These are phyloP conservation scores for California macrophylla DNA, from an alignment of 441 rosid species.

Conservation along the genomic window DNA sequence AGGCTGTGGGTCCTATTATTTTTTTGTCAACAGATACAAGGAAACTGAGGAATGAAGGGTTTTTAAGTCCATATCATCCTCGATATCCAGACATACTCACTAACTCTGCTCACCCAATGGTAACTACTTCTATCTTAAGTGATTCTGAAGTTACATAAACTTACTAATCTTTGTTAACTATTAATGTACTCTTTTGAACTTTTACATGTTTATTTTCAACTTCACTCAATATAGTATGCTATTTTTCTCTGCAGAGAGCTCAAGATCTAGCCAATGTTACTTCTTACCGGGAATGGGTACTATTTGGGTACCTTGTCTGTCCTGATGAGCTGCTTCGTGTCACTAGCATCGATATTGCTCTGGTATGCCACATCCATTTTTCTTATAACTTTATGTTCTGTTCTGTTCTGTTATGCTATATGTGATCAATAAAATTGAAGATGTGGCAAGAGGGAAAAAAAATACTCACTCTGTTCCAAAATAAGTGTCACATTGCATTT, in stretches of 20 bases:
- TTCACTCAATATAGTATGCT: constrained; percentile 9
- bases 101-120: constrained; percentile 99
- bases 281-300: constrained; percentile 95
- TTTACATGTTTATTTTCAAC: constrained; percentile 5
- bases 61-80: constrained; percentile 97
- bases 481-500: neutral
- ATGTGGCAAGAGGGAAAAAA: neutral
- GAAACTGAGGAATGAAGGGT: constrained; percentile 96
- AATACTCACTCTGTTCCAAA: neutral
- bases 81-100: constrained; percentile 98
- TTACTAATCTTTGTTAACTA: neutral
- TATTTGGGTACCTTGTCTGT: constrained; percentile 96
- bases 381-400: constrained; percentile 1
- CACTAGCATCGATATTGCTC: constrained; percentile 94
- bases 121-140: constrained; percentile 23
- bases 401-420: constrained; percentile 13
- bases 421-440: constrained; percentile 8
- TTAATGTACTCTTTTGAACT: neutral
- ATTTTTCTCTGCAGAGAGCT: constrained; percentile 63
- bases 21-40: constrained; percentile 93
- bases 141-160: constrained; percentile 3
- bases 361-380: constrained; percentile 35
- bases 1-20: constrained; percentile 97
- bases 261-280: constrained; percentile 99
- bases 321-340: constrained; percentile 99